Percentiles rank a stretch among this genome's conserved stretches.
phyloP scores from a whole-genome alignment of 2,329 filamentous ascomycete species.

The Botryosphaeria dothidea region DNA sequence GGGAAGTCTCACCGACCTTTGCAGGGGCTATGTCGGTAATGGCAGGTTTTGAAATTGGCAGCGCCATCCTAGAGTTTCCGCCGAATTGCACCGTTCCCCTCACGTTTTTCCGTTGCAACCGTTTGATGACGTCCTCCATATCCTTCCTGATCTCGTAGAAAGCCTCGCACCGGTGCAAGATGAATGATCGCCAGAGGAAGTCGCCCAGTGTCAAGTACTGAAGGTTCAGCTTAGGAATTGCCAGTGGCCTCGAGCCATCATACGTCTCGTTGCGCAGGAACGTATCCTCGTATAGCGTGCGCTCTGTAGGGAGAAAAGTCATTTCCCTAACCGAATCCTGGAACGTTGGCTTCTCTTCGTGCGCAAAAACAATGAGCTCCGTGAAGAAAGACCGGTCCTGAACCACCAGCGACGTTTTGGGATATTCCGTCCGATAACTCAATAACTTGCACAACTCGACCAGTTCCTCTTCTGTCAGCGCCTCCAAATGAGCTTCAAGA shows the following conservation, averaged over 20 bases:
- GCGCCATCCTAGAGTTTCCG: constrained; percentile 88
- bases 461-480: constrained; percentile 74
- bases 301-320: constrained; percentile 80
- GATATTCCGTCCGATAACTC: constrained; percentile 80
- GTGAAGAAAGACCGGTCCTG: constrained; percentile 65
- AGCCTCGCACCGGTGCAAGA: constrained; percentile 84
- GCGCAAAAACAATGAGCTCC: constrained; percentile 72
- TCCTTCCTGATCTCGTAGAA: constrained; percentile 95
- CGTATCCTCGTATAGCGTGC: constrained; percentile 73
- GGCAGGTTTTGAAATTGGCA: constrained; percentile 81
- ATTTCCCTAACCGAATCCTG: constrained; percentile 74
- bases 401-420: constrained; percentile 65
- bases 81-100: constrained; percentile 62
- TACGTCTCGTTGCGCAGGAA: constrained; percentile 83
- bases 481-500: constrained; percentile 71
- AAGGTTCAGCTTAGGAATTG: constrained; percentile 90
- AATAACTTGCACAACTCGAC: constrained; percentile 67
- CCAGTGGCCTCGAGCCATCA: constrained; percentile 81
- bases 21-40: constrained; percentile 84
- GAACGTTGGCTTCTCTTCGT: constrained; percentile 79
- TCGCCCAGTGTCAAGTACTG: constrained; percentile 95
- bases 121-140: constrained; percentile 77
- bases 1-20: constrained; percentile 77
- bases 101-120: constrained; percentile 65
- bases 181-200: constrained; percentile 93